Evolutionary conservation across 129 eudicot species (phyloP), one percentile per base, ranked within the genome.

Genomic region (Oenanthe sinensis): DNA sequence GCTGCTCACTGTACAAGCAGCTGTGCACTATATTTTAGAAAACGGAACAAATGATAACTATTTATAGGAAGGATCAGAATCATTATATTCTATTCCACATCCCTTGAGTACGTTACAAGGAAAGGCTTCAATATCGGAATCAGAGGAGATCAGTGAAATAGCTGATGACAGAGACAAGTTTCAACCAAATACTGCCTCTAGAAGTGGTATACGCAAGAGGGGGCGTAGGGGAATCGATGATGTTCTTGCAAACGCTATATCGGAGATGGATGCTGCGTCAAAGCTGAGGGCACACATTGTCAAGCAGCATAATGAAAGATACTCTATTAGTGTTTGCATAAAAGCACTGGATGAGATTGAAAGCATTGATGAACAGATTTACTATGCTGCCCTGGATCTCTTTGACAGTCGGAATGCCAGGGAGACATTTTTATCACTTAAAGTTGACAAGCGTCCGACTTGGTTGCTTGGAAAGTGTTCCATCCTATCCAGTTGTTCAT

Each of bases 181-280:
- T 47, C 79, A 69, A 78, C 46, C 55, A 24, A 55, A 11, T 5
- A 62, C 67, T 3, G 46, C 82, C 42, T 47, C 81, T 15, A 43
- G 30, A 24, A 42, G 46, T 75, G 71, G 69, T 36, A 45, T 37
- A 24, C 80, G 83, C 69, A 88, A 88, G 85, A 84, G 88, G 77
- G 85, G 92, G 30, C 85, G 90, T 3, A 78, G 28, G 62, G 90
- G 89, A 71, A 37, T 86, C 46, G 88, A 86, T 8, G 84, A 80
- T 76, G 74, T 69, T 13, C 80, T 88, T 83, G 88, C 90, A 48
- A 82, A 79, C 37, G 92, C 86, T 19, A 80, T 88, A 67, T 52
- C 78, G 69, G 90, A 88, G 84, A 88, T 88, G 90, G 92, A 88
- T 24, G 75, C 85, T 55, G 88, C 92, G 33, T 80, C 86, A 24